Base-by-base conservation (phyloP, 2,329 filamentous ascomycete species). In the Colletotrichum lupini region DNA sequence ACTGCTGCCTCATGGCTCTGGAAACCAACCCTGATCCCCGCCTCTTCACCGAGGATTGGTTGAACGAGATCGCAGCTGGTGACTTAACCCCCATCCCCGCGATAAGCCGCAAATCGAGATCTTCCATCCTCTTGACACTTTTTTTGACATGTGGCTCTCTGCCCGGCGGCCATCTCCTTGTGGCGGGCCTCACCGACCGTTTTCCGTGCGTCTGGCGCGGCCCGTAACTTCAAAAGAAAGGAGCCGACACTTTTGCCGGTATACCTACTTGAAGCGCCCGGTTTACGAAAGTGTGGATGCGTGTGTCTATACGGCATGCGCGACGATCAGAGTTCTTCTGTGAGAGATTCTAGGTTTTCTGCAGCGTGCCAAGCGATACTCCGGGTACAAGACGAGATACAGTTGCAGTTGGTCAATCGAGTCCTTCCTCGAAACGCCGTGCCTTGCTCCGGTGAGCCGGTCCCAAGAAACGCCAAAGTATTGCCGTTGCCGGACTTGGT, bases 51-150 rank as follows among this genome's bases (percentile, higher is more conserved):
- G 69, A 69, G 30, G 24, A 69, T 69, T 72, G 69, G 69, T 64
- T 32, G 11, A 14, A 49, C 42, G 32, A 24, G 30, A 46, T n/a
- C 26, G 49, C 22, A 46, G 56, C 53, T 68, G 69, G 65, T 72
- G 65, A 68, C 63, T 16, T 14, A 1, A 56, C 26, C 49, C 22
- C 24, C 28, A 35, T 35, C 32, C 32, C 11, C 32, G 32, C 57
- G 58, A 63, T 63, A 72, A 69, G 70, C 55, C 66, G 42, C 60
- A 70, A 70, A 70, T 73, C 70, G 70, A 65, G 60, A 70, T 69
- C 32, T 19, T 11, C 12, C n/a, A 19, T 11, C 28, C 28, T 12
- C 42, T 35, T 12, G 35, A 11, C 37, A 55, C 19, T 4, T 53
- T 24, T 55, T 28, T 72, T 53, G 42, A 61, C 69, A 64, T 72